Percentiles rank a stretch among this genome's conserved stretches.
These are phyloP conservation scores for Comarum palustre DNA, from an alignment of 306 rosid species.

Conservation along the genomic window DNA sequence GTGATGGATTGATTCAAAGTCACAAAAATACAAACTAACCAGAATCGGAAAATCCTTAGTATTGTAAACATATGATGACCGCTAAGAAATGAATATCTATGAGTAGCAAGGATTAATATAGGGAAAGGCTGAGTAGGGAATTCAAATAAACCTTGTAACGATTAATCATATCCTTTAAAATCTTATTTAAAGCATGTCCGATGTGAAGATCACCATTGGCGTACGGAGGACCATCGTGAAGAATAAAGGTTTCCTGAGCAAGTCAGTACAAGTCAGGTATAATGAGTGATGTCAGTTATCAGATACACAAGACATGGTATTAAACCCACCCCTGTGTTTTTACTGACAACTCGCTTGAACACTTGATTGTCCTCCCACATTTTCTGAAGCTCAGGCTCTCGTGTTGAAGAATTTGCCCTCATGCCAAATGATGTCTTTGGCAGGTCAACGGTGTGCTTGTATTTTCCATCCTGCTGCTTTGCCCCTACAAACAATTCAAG, in stretches of 20 bases:
- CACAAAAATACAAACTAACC: background rate
- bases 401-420: constrained; percentile 76
- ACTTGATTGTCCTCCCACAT: constrained; percentile 89
- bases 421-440: constrained; percentile 87
- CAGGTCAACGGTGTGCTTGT: constrained; percentile 96
- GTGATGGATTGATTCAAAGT: background rate
- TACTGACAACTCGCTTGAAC: constrained; percentile 60
- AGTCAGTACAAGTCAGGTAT: constrained; percentile 26
- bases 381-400: constrained; percentile 96
- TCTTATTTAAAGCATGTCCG: constrained; percentile 93
- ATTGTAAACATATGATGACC: background rate
- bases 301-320: constrained; percentile 17
- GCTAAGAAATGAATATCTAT: background rate
- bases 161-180: constrained; percentile 90
- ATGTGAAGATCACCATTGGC: constrained; percentile 99
- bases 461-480: constrained; percentile 81
- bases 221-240: constrained; percentile 97
- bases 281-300: constrained; percentile 24
- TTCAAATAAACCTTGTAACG: constrained; percentile 71
- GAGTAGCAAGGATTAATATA: constrained; percentile 14
- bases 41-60: background rate
- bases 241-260: constrained; percentile 73
- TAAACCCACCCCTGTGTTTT: constrained; percentile 75
- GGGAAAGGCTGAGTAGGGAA: constrained; percentile 16
- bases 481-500: constrained; percentile 42